Evolutionary conservation across 257 asterid genomes (phyloP), one percentile per base, ranked within the genome.

Genomic region (Knoxia roxburghii): DNA sequence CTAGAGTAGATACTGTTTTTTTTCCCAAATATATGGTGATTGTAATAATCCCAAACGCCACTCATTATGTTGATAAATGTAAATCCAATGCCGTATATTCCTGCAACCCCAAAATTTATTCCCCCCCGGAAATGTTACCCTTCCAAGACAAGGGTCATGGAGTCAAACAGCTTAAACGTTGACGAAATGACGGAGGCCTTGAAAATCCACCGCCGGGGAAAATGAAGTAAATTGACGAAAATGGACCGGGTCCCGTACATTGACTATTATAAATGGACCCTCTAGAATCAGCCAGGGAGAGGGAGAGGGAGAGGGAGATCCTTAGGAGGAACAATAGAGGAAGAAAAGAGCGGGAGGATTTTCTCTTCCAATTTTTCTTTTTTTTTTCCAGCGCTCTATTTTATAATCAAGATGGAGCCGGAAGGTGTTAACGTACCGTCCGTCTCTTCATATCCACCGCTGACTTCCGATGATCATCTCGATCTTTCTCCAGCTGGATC

Each of bases 401-500:
- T 76, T 32, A 24, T 11, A 41, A 23, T 39, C 27, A 37, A 58
- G 43, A 89, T 89, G 96, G 96, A 84, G 66, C 11, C 72, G 20
- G 84, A 72, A 35, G 86, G 68, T 68, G 70, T 69, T 51, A 81
- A 73, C 39, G 67, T 80, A 67, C 78, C 78, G 73, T 65, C 66
- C 24, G 58, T 76, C 64, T 64, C 84, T 48, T 72, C 84, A 23
- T 78, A 87, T 35, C 82, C 87, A 6, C 82, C 80, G 59, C 72
- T 74, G 67, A 80, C 81, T 60, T 80, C 67, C 69, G 88, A 74
- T 32, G 85, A 75, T 40, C 73, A 39, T 45, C 87, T 81, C 18
- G 88, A 83, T 77, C 71, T 66, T 65, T 82, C 96, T 45, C 89
- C 89, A 6, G 78, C 82, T 61, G 93, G 90, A 65, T 86, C 95